Evolutionary conservation across 768 basidiomycete genomes (phyloP), one percentile per base, ranked within the genome.

Genomic region (Suillus placidus): DNA sequence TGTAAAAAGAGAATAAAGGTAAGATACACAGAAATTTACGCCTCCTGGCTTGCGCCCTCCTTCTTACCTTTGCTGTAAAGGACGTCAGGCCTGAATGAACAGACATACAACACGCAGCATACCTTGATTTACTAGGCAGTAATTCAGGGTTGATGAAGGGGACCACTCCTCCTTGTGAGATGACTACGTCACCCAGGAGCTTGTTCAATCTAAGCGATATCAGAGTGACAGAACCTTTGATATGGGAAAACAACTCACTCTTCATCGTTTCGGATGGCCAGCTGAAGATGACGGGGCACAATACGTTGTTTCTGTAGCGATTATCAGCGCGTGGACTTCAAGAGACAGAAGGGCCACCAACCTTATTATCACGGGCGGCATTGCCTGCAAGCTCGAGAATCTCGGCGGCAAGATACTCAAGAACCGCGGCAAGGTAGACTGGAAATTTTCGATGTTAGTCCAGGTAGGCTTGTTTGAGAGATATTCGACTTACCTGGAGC

Each of bases 351-450:
- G 16, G 10, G 0, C 20, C 16, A 43, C 69, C 56, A 26, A 75
- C 76, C 75, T 77, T 76, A 72, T 76, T 76, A 61, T 76, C 75
- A 65, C 75, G 76, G 26, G 75, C 92, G 18, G 92, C 92, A 71
- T 92, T 92, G 47, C 94, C 94, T 67, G 94, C 94, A 43, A 96
- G 84, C 78, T 96, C 94, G 69, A 96, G 89, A 77, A 96, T 95
- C 79, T 96, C 94, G 55, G 94, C 94, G 66, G 93, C 91, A 67
- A 96, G 89, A 76, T 96, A 94, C 80, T 95, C 94, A 64, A 95
- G 88, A 67, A 95, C 93, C 23, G 93, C 93, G 42, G 93, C 93
- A 63, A 95, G 88, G 80, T 95, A 95, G 60, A 95, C 92, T 91
- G 62, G 38, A 6, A 67, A 68, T 60, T 47, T 18, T 23, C 16